phyloP scores from a whole-genome alignment of 352 stramenopile genomes.

The Phytophthora pisi region DNA sequence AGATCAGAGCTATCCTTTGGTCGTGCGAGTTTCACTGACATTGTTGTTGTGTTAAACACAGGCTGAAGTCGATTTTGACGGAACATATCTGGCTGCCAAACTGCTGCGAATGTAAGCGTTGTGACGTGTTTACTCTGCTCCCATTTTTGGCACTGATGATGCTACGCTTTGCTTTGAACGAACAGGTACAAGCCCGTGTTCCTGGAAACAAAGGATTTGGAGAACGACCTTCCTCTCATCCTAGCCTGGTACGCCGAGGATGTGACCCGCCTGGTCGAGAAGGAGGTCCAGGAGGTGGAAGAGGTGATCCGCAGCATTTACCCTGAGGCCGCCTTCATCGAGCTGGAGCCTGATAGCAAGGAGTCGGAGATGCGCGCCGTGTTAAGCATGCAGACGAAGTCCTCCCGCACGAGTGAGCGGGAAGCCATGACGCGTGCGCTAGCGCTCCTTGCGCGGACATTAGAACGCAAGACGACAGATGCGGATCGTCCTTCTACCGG shows the following conservation, averaged over 20 bases:
- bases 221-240: slow-evolving; percentile 94
- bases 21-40: slow-evolving; percentile 2
- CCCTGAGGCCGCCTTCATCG: slow-evolving; percentile 96
- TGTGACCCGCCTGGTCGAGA: slow-evolving; percentile 95
- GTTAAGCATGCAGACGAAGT: slow-evolving; percentile 82
- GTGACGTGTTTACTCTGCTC: slow-evolving; percentile 1
- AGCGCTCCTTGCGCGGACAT: slow-evolving; percentile 73
- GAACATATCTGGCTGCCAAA: slow-evolving; percentile 96
- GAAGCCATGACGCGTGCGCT: slow-evolving; percentile 84
- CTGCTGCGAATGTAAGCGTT: slow-evolving; percentile 84
- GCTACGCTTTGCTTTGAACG: slow-evolving; percentile 10
- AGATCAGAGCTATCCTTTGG: not conserved
- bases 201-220: slow-evolving; percentile 87
- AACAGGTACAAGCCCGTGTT: slow-evolving; percentile 94
- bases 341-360: slow-evolving; percentile 96
- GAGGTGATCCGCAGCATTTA: slow-evolving; percentile 92
- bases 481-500: slow-evolving; percentile 20
- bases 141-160: slow-evolving; percentile 14
- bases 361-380: slow-evolving; percentile 88
- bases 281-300: slow-evolving; percentile 97
- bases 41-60: slow-evolving; percentile 27
- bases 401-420: slow-evolving; percentile 81
- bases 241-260: slow-evolving; percentile 96
- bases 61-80: slow-evolving; percentile 99
- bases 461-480: slow-evolving; percentile 57